Base-by-base conservation (phyloP, 768 basidiomycete genomes). In the Paxillus involutus region DNA sequence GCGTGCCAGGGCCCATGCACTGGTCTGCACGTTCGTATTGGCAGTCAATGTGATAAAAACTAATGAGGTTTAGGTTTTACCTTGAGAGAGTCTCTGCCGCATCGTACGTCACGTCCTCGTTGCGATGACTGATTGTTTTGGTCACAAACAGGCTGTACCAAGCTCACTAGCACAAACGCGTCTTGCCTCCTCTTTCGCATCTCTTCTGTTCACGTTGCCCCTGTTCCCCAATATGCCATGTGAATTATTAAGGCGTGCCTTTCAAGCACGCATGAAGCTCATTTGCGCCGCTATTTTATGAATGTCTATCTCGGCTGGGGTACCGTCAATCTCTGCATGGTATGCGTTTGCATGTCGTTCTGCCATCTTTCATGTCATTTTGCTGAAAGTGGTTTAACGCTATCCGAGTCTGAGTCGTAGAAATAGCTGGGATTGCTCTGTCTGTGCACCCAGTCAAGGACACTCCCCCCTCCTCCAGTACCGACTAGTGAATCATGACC, bases 31-130 rank as follows among this genome's bases (percentile, higher is more conserved):
- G 42, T 21, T 49, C 33, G 49, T 45, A 40, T 50, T 62, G 49
- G 48, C 57, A 43, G 32, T 29, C 54, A 39, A 51, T 19, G 47
- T 51, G 47, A 58, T 46, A 21, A 55, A 49, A 44, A 42, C 47
- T 12, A 44, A 47, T n/a, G 47, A 52, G 50, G 54, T 49, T 70
- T 58, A 52, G 51, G 51, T 68, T 63, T 70, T 62, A 35, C 62
- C 54, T 66, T 40, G 57, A 60, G 56, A 59, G 58, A 59, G 53
- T 55, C 48, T 48, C 33, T 36, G 45, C 53, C 39, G 26, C 39
- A 3, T 26, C 50, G 68, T 70, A 69, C 64, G 70, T 70, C 70
- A 70, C 26, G 26, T 54, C n/a, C 32, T 58, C 63, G 41, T 57
- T 56, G 50, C 53, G 51, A 51, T 53, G 10, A 45, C 35, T 54